Base-by-base conservation (phyloP, 495 filamentous ascomycete genomes). In the Daldinia vernicosa region DNA sequence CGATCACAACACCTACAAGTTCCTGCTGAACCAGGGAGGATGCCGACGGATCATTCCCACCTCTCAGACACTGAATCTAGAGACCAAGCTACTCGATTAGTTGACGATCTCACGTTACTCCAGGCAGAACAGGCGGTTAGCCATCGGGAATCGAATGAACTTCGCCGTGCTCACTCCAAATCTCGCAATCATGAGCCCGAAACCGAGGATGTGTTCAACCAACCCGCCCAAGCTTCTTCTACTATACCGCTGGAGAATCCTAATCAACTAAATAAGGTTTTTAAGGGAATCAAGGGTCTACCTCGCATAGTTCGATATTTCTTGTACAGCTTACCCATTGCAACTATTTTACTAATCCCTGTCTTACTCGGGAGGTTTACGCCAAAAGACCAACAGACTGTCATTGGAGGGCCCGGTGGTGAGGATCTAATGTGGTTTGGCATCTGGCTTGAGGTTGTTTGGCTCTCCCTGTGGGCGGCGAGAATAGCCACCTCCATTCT, bases 371-470 rank as follows among this genome's bases (percentile, higher is more conserved):
- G 93, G 8, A 85, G 86, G 3, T 83, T 94, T 33, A 92, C 89
- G 70, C 83, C 85, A 9, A 43, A 74, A 1, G 39, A 76, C 6
- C 55, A 59, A 0, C 68, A 77, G 24, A 70, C 82, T 9, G 79
- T 82, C 15, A 75, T 88, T 30, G 87, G 91, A 3, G 89, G 81
- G 19, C 89, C 93, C 7, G 95, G 94, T 2, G 93, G 89, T 35
- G 92, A 97, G 2, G 61, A 86, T 67, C 76, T 98, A 62, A 81
- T 93, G 55, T 98, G 95, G 95, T 98, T 98, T 69, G 90, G 91
- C 47, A 92, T 98, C 53, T 98, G 95, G 95, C 84, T 98, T 52
- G 92, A 97, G 77, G 90, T 97, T 26, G 87, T 98, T 47, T 98
- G 95, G 95, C 81, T 97, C 45, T 93, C 93, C 2, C 82, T 98